A percentile compares a stretch with the other conserved stretches of the same genome.
Conservation (phyloP, 2,329 filamentous ascomycete genomes). For the Exserohilum rostratum region DNA sequence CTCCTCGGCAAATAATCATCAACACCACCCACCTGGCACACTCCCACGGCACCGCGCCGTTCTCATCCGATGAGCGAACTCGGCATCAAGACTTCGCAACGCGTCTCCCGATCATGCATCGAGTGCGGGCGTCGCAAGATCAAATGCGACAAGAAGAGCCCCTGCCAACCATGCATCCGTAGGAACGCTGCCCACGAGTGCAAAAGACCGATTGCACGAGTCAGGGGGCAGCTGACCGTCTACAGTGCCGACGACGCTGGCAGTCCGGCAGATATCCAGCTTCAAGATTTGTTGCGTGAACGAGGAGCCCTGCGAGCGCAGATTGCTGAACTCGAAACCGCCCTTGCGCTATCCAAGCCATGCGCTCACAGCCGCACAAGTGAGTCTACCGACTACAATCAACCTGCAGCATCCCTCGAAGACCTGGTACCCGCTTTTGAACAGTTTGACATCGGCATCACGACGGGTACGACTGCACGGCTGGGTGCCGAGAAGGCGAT, state of each 20-base stretch:
- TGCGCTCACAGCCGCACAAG: conserved; percentile 17
- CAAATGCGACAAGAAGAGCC: conserved; percentile 20
- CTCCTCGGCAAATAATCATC: conserved; percentile 3
- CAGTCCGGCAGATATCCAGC: conserved; percentile 2
- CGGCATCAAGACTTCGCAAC: conserved; percentile 18
- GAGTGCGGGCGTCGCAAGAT: conserved; percentile 19
- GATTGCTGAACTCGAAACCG: conserved; percentile 19
- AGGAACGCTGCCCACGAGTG: conserved; percentile 17
- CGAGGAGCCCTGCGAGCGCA: conserved; percentile 15
- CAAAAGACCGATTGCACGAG: conserved; percentile 15
- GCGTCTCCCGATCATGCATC: conserved; percentile 15
- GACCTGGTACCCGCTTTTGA: conserved; percentile 18
- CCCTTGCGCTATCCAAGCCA: conserved; percentile 17
- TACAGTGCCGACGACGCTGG: conserved; percentile 7
- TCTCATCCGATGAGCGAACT: conserved; percentile 8
- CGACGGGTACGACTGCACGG: neutral
- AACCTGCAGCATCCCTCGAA: conserved; percentile 11
- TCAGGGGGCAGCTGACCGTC: conserved; percentile 19
- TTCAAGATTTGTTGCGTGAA: conserved; percentile 13
- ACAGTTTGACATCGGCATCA: conserved; percentile 18
- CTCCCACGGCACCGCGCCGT: neutral
- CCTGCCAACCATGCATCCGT: conserved; percentile 14
- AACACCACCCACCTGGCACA: neutral
- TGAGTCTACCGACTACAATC: conserved; percentile 8
- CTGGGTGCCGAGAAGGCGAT: conserved; percentile 10